A percentile compares a stretch with the other conserved stretches of the same genome.
phyloP scores from a whole-genome alignment of 2,329 filamentous ascomycete genomes.

The Phaeoacremonium minimum region DNA sequence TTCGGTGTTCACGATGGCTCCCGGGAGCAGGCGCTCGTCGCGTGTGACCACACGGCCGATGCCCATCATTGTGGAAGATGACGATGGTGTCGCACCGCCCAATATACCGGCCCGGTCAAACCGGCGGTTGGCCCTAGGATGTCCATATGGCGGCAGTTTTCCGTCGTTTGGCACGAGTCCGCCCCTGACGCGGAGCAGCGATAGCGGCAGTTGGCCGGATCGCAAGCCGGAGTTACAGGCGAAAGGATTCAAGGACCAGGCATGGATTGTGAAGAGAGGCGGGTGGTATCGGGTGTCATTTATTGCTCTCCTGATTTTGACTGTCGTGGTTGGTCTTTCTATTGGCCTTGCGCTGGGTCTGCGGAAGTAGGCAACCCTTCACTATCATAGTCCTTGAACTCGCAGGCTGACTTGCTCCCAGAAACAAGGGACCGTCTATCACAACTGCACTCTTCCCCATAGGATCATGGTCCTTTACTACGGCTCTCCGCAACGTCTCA shows the following conservation, averaged over 20 bases:
- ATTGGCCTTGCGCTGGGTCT: slow-evolving; percentile 35
- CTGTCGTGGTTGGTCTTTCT: slow-evolving; percentile 28
- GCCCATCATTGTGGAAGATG: background rate
- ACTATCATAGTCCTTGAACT: background rate
- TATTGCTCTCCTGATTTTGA: slow-evolving; percentile 20
- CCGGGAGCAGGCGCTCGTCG: background rate
- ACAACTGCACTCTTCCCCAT: slow-evolving; percentile 45
- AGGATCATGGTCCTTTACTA: slow-evolving; percentile 58
- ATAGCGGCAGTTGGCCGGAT: slow-evolving; percentile 3
- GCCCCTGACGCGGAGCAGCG: background rate
- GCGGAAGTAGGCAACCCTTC: background rate
- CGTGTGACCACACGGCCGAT: background rate
- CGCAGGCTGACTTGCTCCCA: too few species aligned
- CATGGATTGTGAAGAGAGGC: slow-evolving; percentile 16
- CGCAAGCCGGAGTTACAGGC: slow-evolving; percentile 1
- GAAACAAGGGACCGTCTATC: too few species aligned
- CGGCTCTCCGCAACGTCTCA: slow-evolving; percentile 47
- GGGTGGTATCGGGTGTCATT: slow-evolving; percentile 28
- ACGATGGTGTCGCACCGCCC: background rate
- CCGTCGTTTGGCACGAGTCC: background rate
- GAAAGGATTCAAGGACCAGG: slow-evolving; percentile 8
- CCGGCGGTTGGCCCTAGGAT: background rate
- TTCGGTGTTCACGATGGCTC: background rate
- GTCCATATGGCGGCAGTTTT: background rate
- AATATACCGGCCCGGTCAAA: background rate